Percentiles rank a stretch among this genome's conserved stretches.
These are phyloP conservation scores for Xylariales sp. DNA, from an alignment of 2,329 filamentous ascomycete species.

Conservation along the genomic window DNA sequence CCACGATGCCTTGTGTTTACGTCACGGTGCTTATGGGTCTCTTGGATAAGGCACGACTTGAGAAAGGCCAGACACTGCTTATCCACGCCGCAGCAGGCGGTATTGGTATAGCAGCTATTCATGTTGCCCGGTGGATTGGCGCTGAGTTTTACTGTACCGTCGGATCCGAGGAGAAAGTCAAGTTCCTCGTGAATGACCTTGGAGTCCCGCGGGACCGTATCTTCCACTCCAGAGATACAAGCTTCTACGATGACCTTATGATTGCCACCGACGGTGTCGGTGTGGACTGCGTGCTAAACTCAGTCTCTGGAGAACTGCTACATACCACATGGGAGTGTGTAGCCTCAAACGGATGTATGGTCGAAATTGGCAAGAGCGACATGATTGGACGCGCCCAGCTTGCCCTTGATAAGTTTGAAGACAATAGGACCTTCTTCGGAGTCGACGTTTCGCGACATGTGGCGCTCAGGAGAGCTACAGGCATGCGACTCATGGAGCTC, in stretches of 20 bases:
- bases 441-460: constrained; percentile 25
- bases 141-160: constrained; percentile 13
- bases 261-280: constrained; percentile 10
- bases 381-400: constrained; percentile 33
- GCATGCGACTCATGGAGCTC: constrained; percentile 9
- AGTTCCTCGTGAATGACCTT: constrained; percentile 9
- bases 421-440: constrained; percentile 26
- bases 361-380: constrained; percentile 42
- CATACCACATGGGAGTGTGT: constrained; percentile 39
- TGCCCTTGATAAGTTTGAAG: constrained; percentile 39
- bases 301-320: constrained; percentile 32
- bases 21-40: constrained; percentile 10
- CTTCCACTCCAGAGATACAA: constrained; percentile 11
- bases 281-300: constrained; percentile 28
- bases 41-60: constrained; percentile 9
- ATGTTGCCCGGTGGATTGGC: constrained; percentile 10
- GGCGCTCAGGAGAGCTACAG: not conserved
- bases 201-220: constrained; percentile 10
- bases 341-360: constrained; percentile 36
- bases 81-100: constrained; percentile 13
- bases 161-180: constrained; percentile 10
- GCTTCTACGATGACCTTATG: constrained; percentile 10
- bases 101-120: constrained; percentile 12
- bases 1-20: constrained; percentile 12
- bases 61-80: constrained; percentile 11